Conservation (phyloP, 2,329 filamentous ascomycete genomes). For the Fusarium paranaense region DNA sequence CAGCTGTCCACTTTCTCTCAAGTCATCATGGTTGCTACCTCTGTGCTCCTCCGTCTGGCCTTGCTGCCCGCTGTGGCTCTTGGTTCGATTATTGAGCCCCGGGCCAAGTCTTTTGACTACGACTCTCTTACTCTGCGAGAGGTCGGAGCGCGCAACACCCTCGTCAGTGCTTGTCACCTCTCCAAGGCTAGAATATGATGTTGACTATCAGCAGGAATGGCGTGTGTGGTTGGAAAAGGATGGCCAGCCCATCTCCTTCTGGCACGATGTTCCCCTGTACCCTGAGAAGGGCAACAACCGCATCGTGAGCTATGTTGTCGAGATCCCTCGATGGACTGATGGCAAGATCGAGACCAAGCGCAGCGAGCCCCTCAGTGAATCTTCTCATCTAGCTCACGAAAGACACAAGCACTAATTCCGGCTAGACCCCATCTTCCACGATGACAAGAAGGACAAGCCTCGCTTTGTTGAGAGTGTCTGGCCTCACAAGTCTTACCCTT, state of each 20-base stretch:
- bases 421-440: constrained; percentile 55
- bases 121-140: constrained; percentile 48
- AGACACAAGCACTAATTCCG: not conserved
- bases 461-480: constrained; percentile 57
- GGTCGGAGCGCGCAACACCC: constrained; percentile 53
- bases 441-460: constrained; percentile 50
- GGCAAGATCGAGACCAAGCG: constrained; percentile 55
- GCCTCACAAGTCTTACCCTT: constrained; percentile 58
- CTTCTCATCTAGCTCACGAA: rapidly evolving
- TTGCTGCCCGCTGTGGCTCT: constrained; percentile 33
- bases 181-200: rapidly evolving
- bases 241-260: constrained; percentile 54
- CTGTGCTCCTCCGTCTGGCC: constrained; percentile 31
- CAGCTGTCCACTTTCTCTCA: not conserved
- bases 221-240: constrained; percentile 55
- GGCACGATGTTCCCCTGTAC: constrained; percentile 57
- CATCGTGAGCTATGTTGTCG: constrained; percentile 54
- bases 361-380: constrained; percentile 53
- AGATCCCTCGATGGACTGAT: constrained; percentile 57
- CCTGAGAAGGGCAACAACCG: constrained; percentile 49
- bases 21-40: constrained; percentile 30
- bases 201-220: constrained; percentile 49
- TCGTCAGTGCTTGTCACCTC: constrained; percentile 37
- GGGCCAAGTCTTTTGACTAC: constrained; percentile 41
- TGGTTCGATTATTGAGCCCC: constrained; percentile 19